Evolutionary conservation across 2,329 filamentous ascomycete species (phyloP).

Genomic region (Tothia fuscella): DNA sequence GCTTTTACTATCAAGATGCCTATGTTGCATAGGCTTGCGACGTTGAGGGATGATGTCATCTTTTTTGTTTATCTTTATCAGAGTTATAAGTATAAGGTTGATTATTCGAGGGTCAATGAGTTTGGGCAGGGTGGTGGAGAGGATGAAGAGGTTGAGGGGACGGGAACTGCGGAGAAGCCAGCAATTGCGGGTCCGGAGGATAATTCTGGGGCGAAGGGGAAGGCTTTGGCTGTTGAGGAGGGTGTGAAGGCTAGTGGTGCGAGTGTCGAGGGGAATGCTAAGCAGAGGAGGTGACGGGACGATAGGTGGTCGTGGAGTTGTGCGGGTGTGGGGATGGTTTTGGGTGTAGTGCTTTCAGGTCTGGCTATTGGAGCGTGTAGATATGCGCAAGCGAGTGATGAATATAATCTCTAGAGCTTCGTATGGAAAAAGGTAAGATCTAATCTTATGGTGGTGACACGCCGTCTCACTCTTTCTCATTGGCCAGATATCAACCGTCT

Average conservation of each 20-base stretch:
- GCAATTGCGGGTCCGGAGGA: neutral
- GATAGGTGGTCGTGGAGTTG: no score
- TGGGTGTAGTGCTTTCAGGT: no score
- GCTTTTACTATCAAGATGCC: constrained; percentile 99
- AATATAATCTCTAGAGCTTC: no score
- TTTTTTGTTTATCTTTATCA: constrained; percentile 98
- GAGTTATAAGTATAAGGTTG: constrained; percentile 80
- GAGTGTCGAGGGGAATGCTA: constrained; percentile 10
- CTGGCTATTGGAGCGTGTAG: no score
- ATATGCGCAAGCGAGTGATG: no score
- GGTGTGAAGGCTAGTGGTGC: no score
- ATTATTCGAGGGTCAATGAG: constrained; percentile 89
- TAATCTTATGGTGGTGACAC: no score
- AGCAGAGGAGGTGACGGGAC: constrained; percentile 17
- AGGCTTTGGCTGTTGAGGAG: constrained; percentile 11
- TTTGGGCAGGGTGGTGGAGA: constrained; percentile 98
- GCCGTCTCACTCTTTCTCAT: no score
- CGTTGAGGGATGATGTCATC: constrained; percentile 88
- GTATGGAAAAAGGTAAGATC: no score
- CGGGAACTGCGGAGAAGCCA: neutral
- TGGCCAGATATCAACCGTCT: no score
- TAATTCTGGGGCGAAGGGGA: constrained; percentile 3
- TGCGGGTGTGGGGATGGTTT: no score
- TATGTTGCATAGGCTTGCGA: constrained; percentile 79
- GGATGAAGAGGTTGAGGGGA: constrained; percentile 46